A percentile compares a stretch with the other conserved stretches of the same genome.
These are phyloP conservation scores for Vigna nakashimae DNA, from an alignment of 306 rosid species.

Conservation along the genomic window DNA sequence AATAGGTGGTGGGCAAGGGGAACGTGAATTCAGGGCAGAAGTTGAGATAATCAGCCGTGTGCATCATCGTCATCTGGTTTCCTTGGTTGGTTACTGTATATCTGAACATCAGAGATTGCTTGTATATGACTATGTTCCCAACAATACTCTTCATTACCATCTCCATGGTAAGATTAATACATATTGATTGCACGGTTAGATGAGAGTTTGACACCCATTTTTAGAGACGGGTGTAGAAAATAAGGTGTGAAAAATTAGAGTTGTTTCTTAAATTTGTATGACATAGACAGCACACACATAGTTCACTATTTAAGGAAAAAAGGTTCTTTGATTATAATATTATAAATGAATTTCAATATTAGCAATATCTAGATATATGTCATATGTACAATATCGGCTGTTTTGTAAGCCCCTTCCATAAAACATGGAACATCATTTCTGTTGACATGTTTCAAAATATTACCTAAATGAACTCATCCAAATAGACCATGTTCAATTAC, in stretches of 20 bases:
- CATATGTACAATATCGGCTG: background rate
- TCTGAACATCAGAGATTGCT: constrained; percentile 91
- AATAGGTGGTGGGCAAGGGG: constrained; percentile 96
- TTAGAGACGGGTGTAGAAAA: background rate
- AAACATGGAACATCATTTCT: constrained; percentile 16
- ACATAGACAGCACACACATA: background rate
- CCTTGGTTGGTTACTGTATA: constrained; percentile 94
- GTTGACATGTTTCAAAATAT: background rate
- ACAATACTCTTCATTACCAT: constrained; percentile 87
- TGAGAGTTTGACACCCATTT: background rate
- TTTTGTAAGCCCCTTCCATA: background rate
- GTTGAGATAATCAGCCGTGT: constrained; percentile 96
- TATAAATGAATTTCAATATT: background rate
- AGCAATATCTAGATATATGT: background rate
- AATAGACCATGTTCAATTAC: background rate
- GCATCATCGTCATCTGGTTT: constrained; percentile 98
- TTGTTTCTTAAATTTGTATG: background rate
- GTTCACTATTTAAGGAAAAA: background rate
- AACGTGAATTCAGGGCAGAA: constrained; percentile 97
- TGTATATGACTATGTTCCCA: constrained; percentile 84
- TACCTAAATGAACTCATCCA: background rate
- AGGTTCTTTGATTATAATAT: background rate
- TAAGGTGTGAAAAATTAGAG: background rate
- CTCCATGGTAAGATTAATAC: constrained; percentile 81
- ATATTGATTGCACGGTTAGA: constrained; percentile 33